Evolutionary conservation across 2,329 filamentous ascomycete species (phyloP).

Genomic region (Penicillium sp.): DNA sequence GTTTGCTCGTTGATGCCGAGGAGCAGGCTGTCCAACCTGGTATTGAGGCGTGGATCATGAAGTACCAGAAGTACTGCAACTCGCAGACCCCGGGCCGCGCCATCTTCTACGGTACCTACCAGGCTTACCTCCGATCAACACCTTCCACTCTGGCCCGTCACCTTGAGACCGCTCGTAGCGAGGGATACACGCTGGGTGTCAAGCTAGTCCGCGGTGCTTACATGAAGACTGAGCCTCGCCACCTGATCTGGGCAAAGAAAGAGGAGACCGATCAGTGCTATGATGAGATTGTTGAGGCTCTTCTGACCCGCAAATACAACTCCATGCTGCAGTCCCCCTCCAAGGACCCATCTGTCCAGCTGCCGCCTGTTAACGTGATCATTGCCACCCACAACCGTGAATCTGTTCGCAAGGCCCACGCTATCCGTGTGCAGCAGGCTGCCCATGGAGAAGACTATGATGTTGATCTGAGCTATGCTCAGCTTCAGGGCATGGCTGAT

Average conservation of each 20-base stretch:
- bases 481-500: slow-evolving; percentile 94
- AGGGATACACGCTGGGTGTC: slow-evolving; percentile 52
- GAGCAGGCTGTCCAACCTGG: slow-evolving; percentile 53
- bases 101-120: slow-evolving; percentile 57
- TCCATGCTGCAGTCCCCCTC: slow-evolving; percentile 49
- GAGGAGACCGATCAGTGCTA: slow-evolving; percentile 53
- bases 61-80: slow-evolving; percentile 56
- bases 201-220: slow-evolving; percentile 58
- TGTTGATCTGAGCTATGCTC: slow-evolving; percentile 63
- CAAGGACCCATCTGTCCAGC: slow-evolving; percentile 36
- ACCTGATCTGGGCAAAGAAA: slow-evolving; percentile 49
- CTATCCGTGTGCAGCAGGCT: slow-evolving; percentile 47
- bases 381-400: slow-evolving; percentile 61
- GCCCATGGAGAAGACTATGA: slow-evolving; percentile 42
- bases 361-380: slow-evolving; percentile 51
- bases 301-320: slow-evolving; percentile 61
- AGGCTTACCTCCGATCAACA: slow-evolving; percentile 54
- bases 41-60: slow-evolving; percentile 55
- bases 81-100: slow-evolving; percentile 42
- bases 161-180: slow-evolving; percentile 45
- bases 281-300: slow-evolving; percentile 55
- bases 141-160: slow-evolving; percentile 48
- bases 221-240: slow-evolving; percentile 49
- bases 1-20: slow-evolving; percentile 56
- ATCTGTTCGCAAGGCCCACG: slow-evolving; percentile 54